Conservation (phyloP, 2,329 filamentous ascomycete species). For the Penicillium brevicompactum region DNA sequence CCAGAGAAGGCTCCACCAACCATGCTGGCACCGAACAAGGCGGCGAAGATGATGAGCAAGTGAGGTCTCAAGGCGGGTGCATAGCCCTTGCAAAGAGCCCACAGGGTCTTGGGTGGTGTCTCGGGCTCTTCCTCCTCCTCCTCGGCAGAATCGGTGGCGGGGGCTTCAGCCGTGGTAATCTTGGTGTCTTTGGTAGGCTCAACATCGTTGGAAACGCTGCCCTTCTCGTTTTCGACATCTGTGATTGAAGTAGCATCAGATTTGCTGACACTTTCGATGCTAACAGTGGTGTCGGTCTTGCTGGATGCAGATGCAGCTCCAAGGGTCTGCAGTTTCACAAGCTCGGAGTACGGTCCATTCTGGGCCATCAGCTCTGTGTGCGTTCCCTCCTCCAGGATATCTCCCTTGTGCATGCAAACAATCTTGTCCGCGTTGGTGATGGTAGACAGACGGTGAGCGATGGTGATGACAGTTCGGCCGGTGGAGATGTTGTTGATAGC, state of each 20-base stretch:
- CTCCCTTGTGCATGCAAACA: conserved; percentile 56
- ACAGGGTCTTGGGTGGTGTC: conserved; percentile 30
- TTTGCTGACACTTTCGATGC: conserved; percentile 41
- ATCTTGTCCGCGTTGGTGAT: conserved; percentile 60
- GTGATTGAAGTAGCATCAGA: conserved; percentile 30
- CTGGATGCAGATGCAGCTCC: conserved; percentile 45
- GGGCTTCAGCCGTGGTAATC: conserved; percentile 18
- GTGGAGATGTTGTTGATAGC: conserved; percentile 58
- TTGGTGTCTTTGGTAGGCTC: conserved; percentile 17
- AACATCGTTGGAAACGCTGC: conserved; percentile 2
- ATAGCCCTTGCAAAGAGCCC: conserved; percentile 31
- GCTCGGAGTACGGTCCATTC: conserved; percentile 26
- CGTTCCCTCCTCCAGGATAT: conserved; percentile 54
- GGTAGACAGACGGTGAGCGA: conserved; percentile 62
- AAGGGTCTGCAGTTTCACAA: conserved; percentile 51
- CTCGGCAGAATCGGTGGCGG: conserved; percentile 18
- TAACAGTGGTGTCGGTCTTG: conserved; percentile 53
- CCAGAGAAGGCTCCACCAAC: conserved; percentile 62
- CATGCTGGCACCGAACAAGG: conserved; percentile 54
- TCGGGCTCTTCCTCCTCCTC: conserved; percentile 31
- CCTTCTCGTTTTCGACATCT: conserved; percentile 26
- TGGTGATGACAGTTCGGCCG: conserved; percentile 70
- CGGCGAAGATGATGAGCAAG: conserved; percentile 48
- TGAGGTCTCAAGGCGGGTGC: conserved; percentile 40
- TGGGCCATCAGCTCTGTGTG: conserved; percentile 56